Base-by-base conservation (phyloP, 768 basidiomycete species). In the Basidioascus undulatus region DNA sequence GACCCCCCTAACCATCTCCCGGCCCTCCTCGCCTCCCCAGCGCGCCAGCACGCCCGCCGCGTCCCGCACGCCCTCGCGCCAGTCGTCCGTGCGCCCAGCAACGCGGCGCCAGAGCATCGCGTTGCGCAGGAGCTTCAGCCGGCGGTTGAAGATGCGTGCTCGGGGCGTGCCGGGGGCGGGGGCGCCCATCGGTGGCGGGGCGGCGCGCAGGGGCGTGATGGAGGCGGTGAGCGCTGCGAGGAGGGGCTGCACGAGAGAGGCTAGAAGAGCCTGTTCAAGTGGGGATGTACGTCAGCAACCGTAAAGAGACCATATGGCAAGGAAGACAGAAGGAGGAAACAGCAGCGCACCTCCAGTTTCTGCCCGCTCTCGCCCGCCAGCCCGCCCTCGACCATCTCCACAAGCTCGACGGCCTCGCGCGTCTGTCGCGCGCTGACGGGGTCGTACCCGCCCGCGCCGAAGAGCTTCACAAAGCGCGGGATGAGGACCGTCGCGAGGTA, bases 401-500 rank as follows among this genome's bases (percentile, higher is more conserved):
- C 62, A 11, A 89, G 55, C 57, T 89, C 76, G 20, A 79, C 62
- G 35, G 75, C 60, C 32, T 71, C 62, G 26, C 69, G 63, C 3
- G 75, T 62, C 51, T 76, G 67, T 26, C 49, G 58, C 25, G 64
- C 61, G 3, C 83, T 87, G 56, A 81, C 84, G 1, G 77, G 72
- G 54, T 92, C 77, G 40, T 86, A 62, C 5, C 68, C 76, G 20
- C 86, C 84, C n/a, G 65, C 65, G 42, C 75, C 71, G n/a, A 92
- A 53, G 19, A 79, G 53, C 49, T 71, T 77, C 52, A 67, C 69
- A 8, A 92, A 52, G 36, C 74, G 64, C 8, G 86, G 82, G 28
- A 77, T 70, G 32, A 87, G 62, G 0, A 74, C 72, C 1, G 78
- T 79, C n/a, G 77, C 72, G 15, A 87, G 67, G 74, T 87, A 83